Evolutionary conservation across 1,139 yeast species (phyloP), one percentile per base, ranked within the genome.

Genomic region (Taphrina sp.): DNA sequence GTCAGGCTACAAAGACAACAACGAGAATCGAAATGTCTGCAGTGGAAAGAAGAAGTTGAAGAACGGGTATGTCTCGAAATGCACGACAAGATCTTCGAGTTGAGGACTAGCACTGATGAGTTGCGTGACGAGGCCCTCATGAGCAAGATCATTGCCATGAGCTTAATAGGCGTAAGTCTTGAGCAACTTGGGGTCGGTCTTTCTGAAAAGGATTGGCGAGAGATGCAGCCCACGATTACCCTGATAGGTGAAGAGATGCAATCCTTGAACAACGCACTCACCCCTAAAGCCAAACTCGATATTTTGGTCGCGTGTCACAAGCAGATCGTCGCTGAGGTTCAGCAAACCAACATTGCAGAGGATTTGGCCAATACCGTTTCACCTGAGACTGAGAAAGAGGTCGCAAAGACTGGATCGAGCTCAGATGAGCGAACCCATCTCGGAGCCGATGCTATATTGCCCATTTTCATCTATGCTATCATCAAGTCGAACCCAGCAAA

Each of bases 371-470:
- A 20, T 8, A 24, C 26, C 3, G 24, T 16, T 19, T 16, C 24
- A 3, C 16, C 42, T 5, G 23, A 16, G 24, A 14, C n/a, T n/a
- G 12, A 35, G 17, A 23, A 26, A 2, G 12, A 36, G 20, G 28
- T 19, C 4, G 23, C 14, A 17, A 16, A 7, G 2, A 14, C 17
- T 1, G 34, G 19, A 12, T 12, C 29, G 8, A 8, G 4, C 33
- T n/a, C 44, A 5, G 26, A 39, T 12, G 29, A 23, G 4, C 19
- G 49, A 5, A 34, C 10, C 24, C 49, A 42, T 17, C 49, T 42
- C 17, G 52, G 49, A 7, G 75, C 82, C 2, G 88, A 82, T 65
- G 72, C 75, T 36, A 73, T 80, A 54, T 66, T 82, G 19, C 85
- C 88, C 0, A 66, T 79, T 7, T 67, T 82, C 54, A 78, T 82